Conservation (phyloP, 192 early-diverging fungal genomes). For the Phlyctochytrium arcticum region DNA sequence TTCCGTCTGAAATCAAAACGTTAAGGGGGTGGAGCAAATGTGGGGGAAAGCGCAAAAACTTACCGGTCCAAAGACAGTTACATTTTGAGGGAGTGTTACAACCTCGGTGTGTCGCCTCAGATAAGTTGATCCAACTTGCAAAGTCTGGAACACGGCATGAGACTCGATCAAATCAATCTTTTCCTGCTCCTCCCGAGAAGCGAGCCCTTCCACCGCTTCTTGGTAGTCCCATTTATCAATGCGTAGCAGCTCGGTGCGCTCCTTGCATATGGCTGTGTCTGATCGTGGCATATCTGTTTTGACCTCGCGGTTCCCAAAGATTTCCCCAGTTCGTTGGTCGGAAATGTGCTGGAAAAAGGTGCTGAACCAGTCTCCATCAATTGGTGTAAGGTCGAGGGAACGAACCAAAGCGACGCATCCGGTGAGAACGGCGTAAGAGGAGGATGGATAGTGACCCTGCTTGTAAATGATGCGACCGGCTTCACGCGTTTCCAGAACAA, state of each 20-base stretch:
- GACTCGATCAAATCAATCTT: background rate
- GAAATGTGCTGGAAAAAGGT: background rate
- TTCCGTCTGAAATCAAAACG: background rate
- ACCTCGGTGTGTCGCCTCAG: background rate
- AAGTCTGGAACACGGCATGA: background rate
- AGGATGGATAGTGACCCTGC: slow-evolving; percentile 3
- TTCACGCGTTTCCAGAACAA: background rate
- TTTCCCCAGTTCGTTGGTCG: background rate
- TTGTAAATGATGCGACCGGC: background rate
- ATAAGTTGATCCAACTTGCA: background rate
- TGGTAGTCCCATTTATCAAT: slow-evolving; percentile 11
- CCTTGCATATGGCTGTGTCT: slow-evolving; percentile 2
- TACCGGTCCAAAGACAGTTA: slow-evolving; percentile 4
- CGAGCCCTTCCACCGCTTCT: background rate
- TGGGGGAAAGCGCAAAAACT: background rate
- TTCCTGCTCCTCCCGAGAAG: background rate
- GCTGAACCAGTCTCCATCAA: background rate
- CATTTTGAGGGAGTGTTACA: background rate
- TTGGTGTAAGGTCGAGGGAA: background rate
- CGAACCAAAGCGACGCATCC: background rate
- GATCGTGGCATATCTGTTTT: background rate
- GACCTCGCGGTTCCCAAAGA: background rate
- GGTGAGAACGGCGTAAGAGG: background rate
- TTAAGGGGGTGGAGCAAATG: background rate
- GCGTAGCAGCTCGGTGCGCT: background rate